Evolutionary conservation across 495 filamentous ascomycete genomes (phyloP).

Genomic region (Aspergillus asperescens): DNA sequence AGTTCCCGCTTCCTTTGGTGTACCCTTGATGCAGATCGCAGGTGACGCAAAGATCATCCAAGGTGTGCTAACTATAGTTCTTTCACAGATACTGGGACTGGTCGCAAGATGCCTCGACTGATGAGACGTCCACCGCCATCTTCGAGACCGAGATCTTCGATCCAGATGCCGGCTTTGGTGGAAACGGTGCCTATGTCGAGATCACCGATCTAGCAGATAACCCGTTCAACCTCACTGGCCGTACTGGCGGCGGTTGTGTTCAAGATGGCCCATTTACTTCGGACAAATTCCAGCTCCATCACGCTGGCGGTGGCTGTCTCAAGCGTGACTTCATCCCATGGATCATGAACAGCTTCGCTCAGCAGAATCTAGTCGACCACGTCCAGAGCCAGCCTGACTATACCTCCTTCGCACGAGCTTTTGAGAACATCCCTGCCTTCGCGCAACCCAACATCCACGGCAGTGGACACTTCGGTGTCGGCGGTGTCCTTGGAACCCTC

Average conservation of each 20-base stretch:
- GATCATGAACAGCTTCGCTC: slow-evolving; percentile 23
- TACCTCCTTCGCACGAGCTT: slow-evolving; percentile 19
- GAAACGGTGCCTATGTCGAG: slow-evolving; percentile 17
- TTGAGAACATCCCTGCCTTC: slow-evolving; percentile 21
- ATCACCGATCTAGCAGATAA: slow-evolving; percentile 13
- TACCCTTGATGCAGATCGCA: not conserved
- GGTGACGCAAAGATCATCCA: not conserved
- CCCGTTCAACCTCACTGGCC: slow-evolving; percentile 22
- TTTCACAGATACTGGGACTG: slow-evolving; percentile 20
- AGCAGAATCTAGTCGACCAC: slow-evolving; percentile 19
- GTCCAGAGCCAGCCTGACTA: slow-evolving; percentile 22
- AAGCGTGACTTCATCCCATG: slow-evolving; percentile 22
- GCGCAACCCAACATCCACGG: slow-evolving; percentile 20
- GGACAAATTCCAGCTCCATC: slow-evolving; percentile 14
- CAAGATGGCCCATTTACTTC: slow-evolving; percentile 16
- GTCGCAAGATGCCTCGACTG: slow-evolving; percentile 19
- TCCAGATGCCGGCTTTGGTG: slow-evolving; percentile 16
- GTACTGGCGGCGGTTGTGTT: slow-evolving; percentile 21
- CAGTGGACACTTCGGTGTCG: slow-evolving; percentile 17
- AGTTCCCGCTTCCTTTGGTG: not conserved
- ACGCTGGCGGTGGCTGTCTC: slow-evolving; percentile 14
- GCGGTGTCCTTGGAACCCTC: slow-evolving; percentile 18
- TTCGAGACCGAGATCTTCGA: slow-evolving; percentile 20
- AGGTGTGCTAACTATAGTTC: not conserved
- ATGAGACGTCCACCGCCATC: slow-evolving; percentile 17